These are phyloP conservation scores for Herpetomonas samuelpessoai DNA, from an alignment of 208 protist genomes.

Conservation along the genomic window DNA sequence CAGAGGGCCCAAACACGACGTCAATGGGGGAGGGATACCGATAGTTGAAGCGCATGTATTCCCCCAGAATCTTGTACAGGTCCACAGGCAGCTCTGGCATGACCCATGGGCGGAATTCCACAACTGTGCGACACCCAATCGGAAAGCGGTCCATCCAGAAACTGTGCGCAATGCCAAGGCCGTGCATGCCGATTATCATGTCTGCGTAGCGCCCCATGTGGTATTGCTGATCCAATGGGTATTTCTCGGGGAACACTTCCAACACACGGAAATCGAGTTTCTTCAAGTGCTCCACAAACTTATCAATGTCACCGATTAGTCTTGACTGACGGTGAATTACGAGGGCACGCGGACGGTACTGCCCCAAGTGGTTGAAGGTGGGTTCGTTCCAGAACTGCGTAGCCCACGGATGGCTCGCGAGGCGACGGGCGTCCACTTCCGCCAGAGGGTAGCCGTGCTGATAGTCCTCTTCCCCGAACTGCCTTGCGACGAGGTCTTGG, in stretches of 20 bases:
- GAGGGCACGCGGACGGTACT: conserved; percentile 7
- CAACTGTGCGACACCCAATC: conserved; percentile 6
- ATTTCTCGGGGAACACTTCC: conserved; percentile 15
- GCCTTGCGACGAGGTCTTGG: no score
- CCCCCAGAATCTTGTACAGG: conserved; percentile 7
- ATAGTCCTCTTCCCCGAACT: no score
- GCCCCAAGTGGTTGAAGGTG: not conserved
- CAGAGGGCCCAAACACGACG: conserved; percentile 9
- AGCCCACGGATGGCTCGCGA: no score
- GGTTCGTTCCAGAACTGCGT: conserved; percentile 3
- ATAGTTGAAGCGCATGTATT: conserved; percentile 9
- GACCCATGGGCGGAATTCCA: conserved; percentile 19
- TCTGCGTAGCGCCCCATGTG: conserved; percentile 22
- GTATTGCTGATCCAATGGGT: conserved; percentile 22
- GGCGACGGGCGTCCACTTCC: no score
- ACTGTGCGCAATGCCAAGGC: conserved; percentile 21
- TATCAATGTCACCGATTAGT: conserved; percentile 6
- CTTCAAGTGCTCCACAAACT: not conserved
- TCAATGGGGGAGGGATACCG: conserved; percentile 8
- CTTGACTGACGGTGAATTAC: conserved; percentile 2
- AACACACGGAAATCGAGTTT: conserved; percentile 25
- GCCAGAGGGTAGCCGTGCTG: no score
- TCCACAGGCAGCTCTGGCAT: conserved; percentile 5
- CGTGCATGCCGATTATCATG: conserved; percentile 32
- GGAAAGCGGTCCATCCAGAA: conserved; percentile 26